Conservation (phyloP, 768 basidiomycete genomes). For the Podaxis mareebaensis region DNA sequence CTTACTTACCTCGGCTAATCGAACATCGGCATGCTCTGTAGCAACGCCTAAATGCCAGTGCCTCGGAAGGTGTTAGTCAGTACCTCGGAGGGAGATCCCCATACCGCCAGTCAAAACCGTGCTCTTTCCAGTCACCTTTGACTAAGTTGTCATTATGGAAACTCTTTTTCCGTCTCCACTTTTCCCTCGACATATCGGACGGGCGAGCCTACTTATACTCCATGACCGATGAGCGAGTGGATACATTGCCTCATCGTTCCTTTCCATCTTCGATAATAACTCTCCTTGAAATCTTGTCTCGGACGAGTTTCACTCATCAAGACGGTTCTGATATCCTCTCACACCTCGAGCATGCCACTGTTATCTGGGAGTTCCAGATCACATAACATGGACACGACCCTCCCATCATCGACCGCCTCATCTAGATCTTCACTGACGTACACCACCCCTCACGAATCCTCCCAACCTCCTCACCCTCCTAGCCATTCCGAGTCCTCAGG, state of each 20-base stretch:
- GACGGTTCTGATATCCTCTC: background rate
- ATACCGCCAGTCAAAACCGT: background rate
- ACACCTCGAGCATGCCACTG: background rate
- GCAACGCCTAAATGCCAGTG: background rate
- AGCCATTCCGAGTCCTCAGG: no score
- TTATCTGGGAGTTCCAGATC: background rate
- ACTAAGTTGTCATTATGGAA: no score
- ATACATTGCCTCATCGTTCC: no score
- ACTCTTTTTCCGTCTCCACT: no score
- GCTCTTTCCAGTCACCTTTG: no score
- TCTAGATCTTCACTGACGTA: background rate
- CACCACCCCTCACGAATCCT: background rate
- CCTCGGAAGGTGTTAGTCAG: background rate
- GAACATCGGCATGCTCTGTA: background rate
- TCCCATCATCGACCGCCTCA: background rate
- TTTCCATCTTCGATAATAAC: no score
- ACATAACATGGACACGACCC: no score
- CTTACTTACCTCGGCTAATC: no score
- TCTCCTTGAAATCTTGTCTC: background rate
- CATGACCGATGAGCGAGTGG: no score
- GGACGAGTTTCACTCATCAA: background rate
- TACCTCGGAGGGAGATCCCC: background rate
- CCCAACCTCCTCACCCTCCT: background rate
- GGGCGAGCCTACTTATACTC: no score
- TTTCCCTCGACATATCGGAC: no score